Evolutionary conservation across 2,329 filamentous ascomycete genomes (phyloP).

Genomic region (Diaporthe longicolla): DNA sequence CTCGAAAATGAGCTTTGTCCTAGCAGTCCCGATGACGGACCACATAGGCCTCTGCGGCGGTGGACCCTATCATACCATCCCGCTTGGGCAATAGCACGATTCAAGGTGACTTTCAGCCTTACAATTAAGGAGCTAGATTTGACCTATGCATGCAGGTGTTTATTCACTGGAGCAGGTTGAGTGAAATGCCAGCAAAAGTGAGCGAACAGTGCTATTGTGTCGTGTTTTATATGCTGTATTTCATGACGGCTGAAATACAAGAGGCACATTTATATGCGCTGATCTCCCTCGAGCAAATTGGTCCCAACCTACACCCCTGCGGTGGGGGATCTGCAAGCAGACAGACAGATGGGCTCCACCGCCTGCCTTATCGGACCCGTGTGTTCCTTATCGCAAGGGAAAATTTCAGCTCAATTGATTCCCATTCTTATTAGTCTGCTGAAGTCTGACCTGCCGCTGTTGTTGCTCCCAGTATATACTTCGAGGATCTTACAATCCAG

Average conservation of each 20-base stretch:
- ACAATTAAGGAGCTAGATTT: background rate
- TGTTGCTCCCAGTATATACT: background rate
- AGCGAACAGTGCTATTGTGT: too few relatives aligned
- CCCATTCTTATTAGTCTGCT: background rate
- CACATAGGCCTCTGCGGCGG: constrained; percentile 5
- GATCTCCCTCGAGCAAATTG: background rate
- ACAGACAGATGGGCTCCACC: constrained; percentile 3
- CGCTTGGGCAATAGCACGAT: constrained; percentile 11
- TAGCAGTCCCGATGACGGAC: constrained; percentile 43
- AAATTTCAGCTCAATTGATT: constrained; percentile 28
- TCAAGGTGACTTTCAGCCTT: constrained; percentile 1
- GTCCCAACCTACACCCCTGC: background rate
- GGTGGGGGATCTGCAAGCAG: constrained; percentile 18
- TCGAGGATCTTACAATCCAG: background rate
- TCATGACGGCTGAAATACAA: background rate
- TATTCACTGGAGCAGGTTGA: background rate
- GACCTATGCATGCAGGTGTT: too few relatives aligned
- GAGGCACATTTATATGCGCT: too few relatives aligned
- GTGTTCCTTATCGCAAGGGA: constrained; percentile 17
- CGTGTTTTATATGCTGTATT: background rate
- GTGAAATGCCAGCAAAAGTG: background rate
- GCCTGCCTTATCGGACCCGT: constrained; percentile 23
- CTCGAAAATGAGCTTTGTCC: constrained; percentile 38
- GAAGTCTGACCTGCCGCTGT: too few relatives aligned
- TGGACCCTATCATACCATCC: constrained; percentile 22